phyloP scores from a whole-genome alignment of 2,329 filamentous ascomycete genomes.

The Onygenales sp. region DNA sequence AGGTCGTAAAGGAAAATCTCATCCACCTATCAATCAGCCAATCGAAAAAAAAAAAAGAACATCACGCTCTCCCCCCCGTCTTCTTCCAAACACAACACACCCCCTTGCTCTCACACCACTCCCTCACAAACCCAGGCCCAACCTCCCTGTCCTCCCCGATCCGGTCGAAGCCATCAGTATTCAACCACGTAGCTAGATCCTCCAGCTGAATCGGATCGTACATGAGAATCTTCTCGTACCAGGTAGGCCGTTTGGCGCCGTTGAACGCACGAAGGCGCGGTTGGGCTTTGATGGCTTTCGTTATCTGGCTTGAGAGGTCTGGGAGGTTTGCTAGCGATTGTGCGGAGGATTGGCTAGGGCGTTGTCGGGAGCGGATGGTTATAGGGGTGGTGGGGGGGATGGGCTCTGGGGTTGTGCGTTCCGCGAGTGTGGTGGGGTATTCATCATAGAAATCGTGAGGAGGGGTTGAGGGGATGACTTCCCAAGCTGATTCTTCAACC shows the following conservation, averaged over 20 bases:
- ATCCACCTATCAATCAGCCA: not conserved
- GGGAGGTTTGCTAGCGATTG: slow-evolving; percentile 17
- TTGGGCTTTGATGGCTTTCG: slow-evolving; percentile 37
- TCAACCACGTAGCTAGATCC: slow-evolving; percentile 75
- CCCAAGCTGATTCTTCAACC: not conserved
- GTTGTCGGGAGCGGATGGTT: slow-evolving; percentile 11
- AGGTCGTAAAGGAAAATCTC: not conserved
- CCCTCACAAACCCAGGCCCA: slow-evolving; percentile 58
- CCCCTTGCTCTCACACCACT: slow-evolving; percentile 82
- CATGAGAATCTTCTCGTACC: slow-evolving; percentile 88
- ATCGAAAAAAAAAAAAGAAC: not conserved
- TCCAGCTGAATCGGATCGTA: slow-evolving; percentile 87
- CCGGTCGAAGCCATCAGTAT: slow-evolving; percentile 55
- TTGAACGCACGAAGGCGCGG: slow-evolving; percentile 24
- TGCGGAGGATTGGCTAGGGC: not conserved
- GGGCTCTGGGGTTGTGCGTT: not conserved
- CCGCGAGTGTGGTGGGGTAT: not conserved
- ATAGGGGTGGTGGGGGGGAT: slow-evolving; percentile 5
- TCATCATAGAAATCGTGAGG: not conserved
- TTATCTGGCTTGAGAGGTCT: slow-evolving; percentile 39
- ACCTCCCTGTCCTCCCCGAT: slow-evolving; percentile 59
- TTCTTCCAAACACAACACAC: slow-evolving; percentile 72
- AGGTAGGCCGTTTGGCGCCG: slow-evolving; percentile 46
- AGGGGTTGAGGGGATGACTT: not conserved
- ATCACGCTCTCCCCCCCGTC: slow-evolving; percentile 8